These are phyloP conservation scores for Apocynum venetum DNA, from an alignment of 257 asterid species.

Conservation along the genomic window DNA sequence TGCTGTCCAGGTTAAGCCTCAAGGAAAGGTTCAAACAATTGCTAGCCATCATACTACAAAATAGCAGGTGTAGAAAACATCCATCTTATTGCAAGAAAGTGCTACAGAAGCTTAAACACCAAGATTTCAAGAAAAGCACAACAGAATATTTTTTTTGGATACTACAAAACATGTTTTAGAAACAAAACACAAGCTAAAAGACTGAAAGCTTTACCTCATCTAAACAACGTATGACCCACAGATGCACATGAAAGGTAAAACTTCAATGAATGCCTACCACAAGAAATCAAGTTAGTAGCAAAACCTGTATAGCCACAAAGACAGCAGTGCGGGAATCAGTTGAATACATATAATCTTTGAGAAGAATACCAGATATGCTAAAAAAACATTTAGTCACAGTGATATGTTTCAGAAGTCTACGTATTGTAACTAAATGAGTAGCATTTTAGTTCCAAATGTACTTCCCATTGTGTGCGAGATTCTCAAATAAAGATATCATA, in stretches of 20 bases:
- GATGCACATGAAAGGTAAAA: not conserved
- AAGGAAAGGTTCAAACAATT: not conserved
- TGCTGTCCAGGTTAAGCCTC: not conserved
- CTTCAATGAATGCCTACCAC: not conserved
- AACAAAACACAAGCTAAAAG: not conserved
- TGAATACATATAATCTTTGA: not conserved
- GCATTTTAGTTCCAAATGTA: not conserved
- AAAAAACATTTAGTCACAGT: not conserved
- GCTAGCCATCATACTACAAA: not conserved
- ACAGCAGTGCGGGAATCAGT: not conserved
- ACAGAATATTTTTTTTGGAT: not conserved
- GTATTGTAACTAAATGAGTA: not conserved
- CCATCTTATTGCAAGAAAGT: not conserved
- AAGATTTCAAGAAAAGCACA: not conserved
- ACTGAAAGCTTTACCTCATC: not conserved
- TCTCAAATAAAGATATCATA: not conserved
- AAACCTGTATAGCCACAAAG: not conserved
- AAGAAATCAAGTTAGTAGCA: not conserved
- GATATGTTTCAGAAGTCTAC: not conserved
- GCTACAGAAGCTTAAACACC: not conserved
- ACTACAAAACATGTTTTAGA: not conserved
- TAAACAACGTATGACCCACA: not conserved
- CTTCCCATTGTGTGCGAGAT: not conserved
- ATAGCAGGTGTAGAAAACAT: not conserved
- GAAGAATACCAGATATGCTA: not conserved